Conservation (phyloP, 176 grass and related monocot genomes). For the Musa troglodytarum region DNA sequence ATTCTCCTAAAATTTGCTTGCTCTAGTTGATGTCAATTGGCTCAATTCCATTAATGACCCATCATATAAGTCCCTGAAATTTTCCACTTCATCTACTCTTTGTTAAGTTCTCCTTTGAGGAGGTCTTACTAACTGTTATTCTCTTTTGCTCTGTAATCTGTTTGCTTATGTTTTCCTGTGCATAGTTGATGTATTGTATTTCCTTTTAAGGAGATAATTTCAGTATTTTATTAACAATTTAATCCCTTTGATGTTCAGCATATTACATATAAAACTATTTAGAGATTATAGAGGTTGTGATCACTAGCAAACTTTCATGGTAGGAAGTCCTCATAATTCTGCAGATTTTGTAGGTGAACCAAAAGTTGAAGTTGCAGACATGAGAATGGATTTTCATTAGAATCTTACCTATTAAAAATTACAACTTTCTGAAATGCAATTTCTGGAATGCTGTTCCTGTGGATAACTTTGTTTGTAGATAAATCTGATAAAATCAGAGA, state of each 20-base stretch:
- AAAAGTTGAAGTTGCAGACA: neutral
- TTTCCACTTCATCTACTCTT: neutral
- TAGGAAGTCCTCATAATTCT: neutral
- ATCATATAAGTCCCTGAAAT: too few relatives aligned
- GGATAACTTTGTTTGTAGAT: neutral
- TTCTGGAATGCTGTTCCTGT: neutral
- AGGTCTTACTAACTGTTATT: neutral
- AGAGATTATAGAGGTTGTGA: too few relatives aligned
- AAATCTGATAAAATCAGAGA: neutral
- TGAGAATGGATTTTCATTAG: neutral
- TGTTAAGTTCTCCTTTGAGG: neutral
- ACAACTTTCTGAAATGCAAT: neutral
- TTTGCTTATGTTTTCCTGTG: too few relatives aligned
- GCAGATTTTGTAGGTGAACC: neutral
- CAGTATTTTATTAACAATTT: too few relatives aligned
- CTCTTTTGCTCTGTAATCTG: neutral
- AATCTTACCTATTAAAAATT: neutral
- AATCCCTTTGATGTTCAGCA: too few relatives aligned
- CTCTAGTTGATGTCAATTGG: neutral
- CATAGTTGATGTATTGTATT: too few relatives aligned
- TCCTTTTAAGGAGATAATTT: too few relatives aligned
- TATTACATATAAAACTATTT: too few relatives aligned
- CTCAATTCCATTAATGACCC: too few relatives aligned
- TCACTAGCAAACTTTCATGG: too few relatives aligned
- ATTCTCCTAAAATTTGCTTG: neutral